Evolutionary conservation across 1,284 basidiomycete species (phyloP).

Genomic region (Hemileia vastatrix): DNA sequence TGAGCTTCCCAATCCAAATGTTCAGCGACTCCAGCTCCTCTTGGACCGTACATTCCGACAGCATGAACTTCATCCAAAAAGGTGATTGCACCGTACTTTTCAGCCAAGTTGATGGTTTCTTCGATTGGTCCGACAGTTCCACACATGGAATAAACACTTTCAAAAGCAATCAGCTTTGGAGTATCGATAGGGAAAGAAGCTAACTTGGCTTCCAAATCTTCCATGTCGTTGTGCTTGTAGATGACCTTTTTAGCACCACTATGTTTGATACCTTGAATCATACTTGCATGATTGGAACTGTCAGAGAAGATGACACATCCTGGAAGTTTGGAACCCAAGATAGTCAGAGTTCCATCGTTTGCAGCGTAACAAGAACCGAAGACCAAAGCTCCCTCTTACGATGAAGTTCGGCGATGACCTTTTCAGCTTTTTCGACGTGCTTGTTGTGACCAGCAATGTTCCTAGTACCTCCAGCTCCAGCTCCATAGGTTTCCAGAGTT

Average conservation of each 20-base stretch:
- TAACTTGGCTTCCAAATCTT: constrained; percentile 41
- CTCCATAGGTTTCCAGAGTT: constrained; percentile 42
- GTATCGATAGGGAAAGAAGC: constrained; percentile 36
- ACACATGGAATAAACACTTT: constrained; percentile 44
- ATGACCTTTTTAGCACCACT: constrained; percentile 42
- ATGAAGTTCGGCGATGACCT: constrained; percentile 38
- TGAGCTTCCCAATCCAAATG: constrained; percentile 43
- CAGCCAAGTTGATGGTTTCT: constrained; percentile 40
- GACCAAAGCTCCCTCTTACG: constrained; percentile 43
- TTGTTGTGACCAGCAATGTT: constrained; percentile 45
- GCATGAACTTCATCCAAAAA: constrained; percentile 45
- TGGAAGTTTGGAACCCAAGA: constrained; percentile 41
- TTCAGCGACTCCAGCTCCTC: constrained; percentile 43
- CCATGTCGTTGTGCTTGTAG: constrained; percentile 45
- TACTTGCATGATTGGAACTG: constrained; percentile 41
- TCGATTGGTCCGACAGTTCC: constrained; percentile 43
- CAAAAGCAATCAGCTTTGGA: constrained; percentile 45
- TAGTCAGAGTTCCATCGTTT: constrained; percentile 41
- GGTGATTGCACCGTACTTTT: constrained; percentile 45
- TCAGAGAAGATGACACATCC: constrained; percentile 42
- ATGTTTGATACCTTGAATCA: constrained; percentile 44
- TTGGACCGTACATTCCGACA: constrained; percentile 44
- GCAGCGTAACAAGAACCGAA: constrained; percentile 45
- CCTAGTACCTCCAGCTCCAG: constrained; percentile 42
- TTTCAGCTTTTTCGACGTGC: constrained; percentile 40